Base-by-base conservation (phyloP, 2,329 filamentous ascomycete species). In the Parascedosporium putredinis region DNA sequence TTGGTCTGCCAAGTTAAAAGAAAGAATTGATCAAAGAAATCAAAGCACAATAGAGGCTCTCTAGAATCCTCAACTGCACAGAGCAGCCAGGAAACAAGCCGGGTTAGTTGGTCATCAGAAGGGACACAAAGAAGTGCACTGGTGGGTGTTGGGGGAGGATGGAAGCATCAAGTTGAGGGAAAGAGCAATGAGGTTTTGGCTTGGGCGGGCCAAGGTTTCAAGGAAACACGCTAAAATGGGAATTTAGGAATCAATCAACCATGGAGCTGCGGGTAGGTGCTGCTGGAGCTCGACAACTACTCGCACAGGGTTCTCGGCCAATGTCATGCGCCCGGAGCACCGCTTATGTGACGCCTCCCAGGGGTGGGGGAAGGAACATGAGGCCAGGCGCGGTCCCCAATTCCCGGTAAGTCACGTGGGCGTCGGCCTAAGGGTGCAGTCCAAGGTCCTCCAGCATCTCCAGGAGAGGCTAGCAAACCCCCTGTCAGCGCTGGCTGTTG, bases 231-330 rank as follows among this genome's bases (percentile, higher is more conserved):
- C 16, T 24, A 20, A 22, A 42, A 42, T 29, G 42, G 27, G 6
- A 45, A 45, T 45, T 45, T 45, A 45, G 42, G 42, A 45, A 45
- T 45, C 42, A 27, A 42, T 4, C 38, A 20, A 42, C 38, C 38
- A 42, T 42, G 38, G 16, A 42, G 38, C 20, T 20, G 38, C 16
- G 20, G 38, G 12, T 20, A 20, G 20, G 16, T 18, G 40, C 40
- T 43, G 18, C 40, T 43, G 40, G 33, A 36, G 33, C 33, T 36
- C 20, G 33, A 36, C 33, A 8, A 18, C 33, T 36, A 18, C n/a
- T n/a, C n/a, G n/a, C n/a, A n/a, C n/a, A n/a, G n/a, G n/a, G n/a
- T n/a, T n/a, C n/a, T n/a, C n/a, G n/a, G n/a, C n/a, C n/a, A n/a
- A n/a, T n/a, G n/a, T n/a, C n/a, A n/a, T n/a, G n/a, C n/a, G n/a